These are phyloP conservation scores for Pseudonitzschia pungens DNA, from an alignment of 108 stramenopile species.

Conservation along the genomic window DNA sequence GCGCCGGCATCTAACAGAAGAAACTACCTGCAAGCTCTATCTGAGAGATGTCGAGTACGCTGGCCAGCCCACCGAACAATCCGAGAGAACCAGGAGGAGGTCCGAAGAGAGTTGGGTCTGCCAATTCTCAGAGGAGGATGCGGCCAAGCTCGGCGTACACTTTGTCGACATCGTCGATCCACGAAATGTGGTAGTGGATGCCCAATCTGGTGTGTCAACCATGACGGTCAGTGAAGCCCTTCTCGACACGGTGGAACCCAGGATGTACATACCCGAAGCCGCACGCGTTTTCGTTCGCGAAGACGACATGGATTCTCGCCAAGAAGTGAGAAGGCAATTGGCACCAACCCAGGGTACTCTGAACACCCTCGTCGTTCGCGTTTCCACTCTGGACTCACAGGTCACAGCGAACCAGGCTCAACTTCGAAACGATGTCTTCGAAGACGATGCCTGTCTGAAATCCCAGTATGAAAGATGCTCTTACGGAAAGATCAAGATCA, in stretches of 20 bases:
- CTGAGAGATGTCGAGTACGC: not conserved
- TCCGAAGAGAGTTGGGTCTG: not conserved
- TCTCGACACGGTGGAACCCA: not conserved
- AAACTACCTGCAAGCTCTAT: not conserved
- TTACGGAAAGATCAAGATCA: conserved; percentile 35
- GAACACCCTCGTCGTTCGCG: conserved; percentile 8
- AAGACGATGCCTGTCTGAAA: conserved; percentile 38
- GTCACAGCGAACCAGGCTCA: not conserved
- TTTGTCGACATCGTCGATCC: not conserved
- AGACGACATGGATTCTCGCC: not conserved
- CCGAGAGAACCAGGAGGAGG: not conserved
- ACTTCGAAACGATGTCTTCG: not conserved
- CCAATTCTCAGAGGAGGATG: not conserved
- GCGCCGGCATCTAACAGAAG: not conserved
- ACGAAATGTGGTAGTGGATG: not conserved
- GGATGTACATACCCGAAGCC: not conserved
- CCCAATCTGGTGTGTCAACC: not conserved
- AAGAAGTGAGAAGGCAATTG: not conserved
- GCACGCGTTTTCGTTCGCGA: not conserved
- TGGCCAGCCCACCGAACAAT: not conserved
- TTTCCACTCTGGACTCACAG: not conserved
- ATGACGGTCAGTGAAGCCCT: not conserved
- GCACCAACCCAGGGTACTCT: no score
- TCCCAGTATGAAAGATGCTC: conserved; percentile 43
- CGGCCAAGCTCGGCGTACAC: not conserved